These are phyloP conservation scores for Melaleuca alternifolia DNA, from an alignment of 345 rosid species.

Conservation along the genomic window DNA sequence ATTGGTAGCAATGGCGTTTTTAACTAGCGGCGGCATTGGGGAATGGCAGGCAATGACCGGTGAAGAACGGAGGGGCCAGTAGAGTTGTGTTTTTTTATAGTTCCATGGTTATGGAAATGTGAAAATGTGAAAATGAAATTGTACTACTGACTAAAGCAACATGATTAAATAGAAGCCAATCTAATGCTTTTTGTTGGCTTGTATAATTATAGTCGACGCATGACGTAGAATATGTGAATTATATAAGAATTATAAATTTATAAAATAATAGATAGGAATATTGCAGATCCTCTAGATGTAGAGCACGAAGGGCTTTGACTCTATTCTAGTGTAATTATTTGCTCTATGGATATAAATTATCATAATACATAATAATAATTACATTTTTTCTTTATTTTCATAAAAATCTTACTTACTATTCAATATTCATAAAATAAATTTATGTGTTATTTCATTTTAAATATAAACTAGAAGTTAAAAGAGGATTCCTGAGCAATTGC, in stretches of 20 bases:
- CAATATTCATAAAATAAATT: too few species aligned
- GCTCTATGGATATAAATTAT: too few species aligned
- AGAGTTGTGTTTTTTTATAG: background rate
- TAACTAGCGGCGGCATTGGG: background rate
- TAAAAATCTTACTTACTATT: too few species aligned
- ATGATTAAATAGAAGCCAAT: background rate
- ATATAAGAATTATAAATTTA: background rate
- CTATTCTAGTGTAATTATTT: too few species aligned
- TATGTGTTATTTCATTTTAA: too few species aligned
- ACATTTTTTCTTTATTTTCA: too few species aligned
- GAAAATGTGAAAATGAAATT: background rate
- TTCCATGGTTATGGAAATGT: background rate
- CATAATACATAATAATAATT: too few species aligned
- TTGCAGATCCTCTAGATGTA: too few species aligned
- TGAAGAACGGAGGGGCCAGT: background rate
- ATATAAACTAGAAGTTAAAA: too few species aligned
- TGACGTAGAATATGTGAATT: background rate
- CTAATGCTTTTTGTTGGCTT: background rate
- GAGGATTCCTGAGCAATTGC: too few species aligned
- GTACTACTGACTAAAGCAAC: background rate
- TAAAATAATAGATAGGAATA: too few species aligned
- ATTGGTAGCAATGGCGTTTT: background rate
- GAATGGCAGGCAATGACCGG: background rate
- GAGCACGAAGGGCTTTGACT: too few species aligned
- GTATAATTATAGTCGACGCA: background rate